These are phyloP conservation scores for Pseudisothecium myosuroides DNA, from an alignment of 225 moss, liverwort and hornwort genomes.

Conservation along the genomic window DNA sequence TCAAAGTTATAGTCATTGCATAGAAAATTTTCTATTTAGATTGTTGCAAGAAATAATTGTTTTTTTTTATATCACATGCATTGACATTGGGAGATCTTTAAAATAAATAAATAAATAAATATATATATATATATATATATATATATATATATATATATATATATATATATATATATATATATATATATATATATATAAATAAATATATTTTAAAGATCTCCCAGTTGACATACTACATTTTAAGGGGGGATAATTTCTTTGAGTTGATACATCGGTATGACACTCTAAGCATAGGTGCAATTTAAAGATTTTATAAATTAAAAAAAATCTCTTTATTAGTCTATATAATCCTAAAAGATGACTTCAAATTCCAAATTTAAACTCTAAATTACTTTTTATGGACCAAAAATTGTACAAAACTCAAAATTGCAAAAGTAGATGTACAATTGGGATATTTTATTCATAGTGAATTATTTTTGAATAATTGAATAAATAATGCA, in stretches of 20 bases:
- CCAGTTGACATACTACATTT: background rate
- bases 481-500: background rate
- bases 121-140: too few relatives aligned
- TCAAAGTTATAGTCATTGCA: background rate
- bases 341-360: too few relatives aligned
- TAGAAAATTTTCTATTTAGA: background rate
- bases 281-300: too few relatives aligned
- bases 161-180: too few relatives aligned
- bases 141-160: too few relatives aligned
- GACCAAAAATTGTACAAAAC: background rate
- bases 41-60: background rate
- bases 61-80: background rate
- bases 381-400: background rate
- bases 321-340: background rate
- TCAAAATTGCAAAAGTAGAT: background rate
- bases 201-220: too few relatives aligned
- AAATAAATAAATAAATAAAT: too few relatives aligned
- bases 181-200: too few relatives aligned
- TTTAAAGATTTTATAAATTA: background rate
- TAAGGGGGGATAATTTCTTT: too few relatives aligned
- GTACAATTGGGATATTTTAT: accelerated
- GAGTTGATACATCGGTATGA: accelerated
- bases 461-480: background rate
- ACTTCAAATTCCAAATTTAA: background rate
- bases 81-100: background rate